Evolutionary conservation across 768 basidiomycete species (phyloP), one percentile per base, ranked within the genome.

Genomic region (Chiua virens): DNA sequence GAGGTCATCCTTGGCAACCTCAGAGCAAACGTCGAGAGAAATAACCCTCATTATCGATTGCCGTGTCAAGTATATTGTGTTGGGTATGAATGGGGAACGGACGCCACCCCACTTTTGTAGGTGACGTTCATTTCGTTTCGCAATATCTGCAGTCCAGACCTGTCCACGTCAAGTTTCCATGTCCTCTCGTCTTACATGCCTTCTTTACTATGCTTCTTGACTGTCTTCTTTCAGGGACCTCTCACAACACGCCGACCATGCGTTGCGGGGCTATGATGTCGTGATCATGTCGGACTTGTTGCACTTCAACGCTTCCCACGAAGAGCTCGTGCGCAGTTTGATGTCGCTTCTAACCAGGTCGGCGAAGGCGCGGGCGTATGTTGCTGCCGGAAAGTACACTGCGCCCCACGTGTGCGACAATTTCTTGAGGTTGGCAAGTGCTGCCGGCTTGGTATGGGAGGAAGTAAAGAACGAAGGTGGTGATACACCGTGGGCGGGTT

Each of bases 251-350:
- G 30, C 34, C 54, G 53, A 56, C 25, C 8, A 30, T 47, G 48
- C 46, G 63, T 49, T 65, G 46, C 15, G 38, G 39, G 72, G 72
- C 1, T 88, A 76, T 63, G 85, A 87, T 56, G 58, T 79, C 17
- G 71, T 89, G 44, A 77, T 90, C 50, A 74, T 87, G 42, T 88
- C 85, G 3, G 87, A 90, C 68, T 73, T 91, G 11, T 74, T 90
- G 22, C 85, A 88, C 66, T 87, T 89, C 62, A 73, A 81, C 60
- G 58, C 60, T 47, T 85, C 81, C 38, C 87, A 88, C 63, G 75
- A 72, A 49, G 75, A 66, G 20, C 75, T 88, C 34, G 62, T 89
- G 22, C 53, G 65, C 5, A 84, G 86, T 8, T 63, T 85, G 18
- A 59, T 58, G 0, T 58, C 70, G 23, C 75, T 89, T 13, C 76